Percentiles rank a stretch among this genome's conserved stretches.
Conservation (phyloP, 495 filamentous ascomycete genomes). For the Neurospora sp. region DNA sequence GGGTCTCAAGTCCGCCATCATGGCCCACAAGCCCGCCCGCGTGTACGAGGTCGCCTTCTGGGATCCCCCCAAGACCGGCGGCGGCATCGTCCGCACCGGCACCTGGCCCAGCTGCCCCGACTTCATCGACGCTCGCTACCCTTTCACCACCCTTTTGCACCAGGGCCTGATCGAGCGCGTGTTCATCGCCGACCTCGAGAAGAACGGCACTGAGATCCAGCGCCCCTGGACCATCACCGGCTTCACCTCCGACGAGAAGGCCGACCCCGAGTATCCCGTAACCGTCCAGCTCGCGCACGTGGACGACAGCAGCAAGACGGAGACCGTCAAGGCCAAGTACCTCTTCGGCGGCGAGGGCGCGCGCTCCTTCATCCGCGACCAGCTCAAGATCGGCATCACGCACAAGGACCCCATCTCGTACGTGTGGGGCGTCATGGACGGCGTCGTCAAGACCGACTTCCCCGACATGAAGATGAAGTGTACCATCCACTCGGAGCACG, state of each 20-base stretch:
- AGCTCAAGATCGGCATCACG: slow-evolving; percentile 53
- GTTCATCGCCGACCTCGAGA: slow-evolving; percentile 56
- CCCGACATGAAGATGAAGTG: slow-evolving; percentile 88
- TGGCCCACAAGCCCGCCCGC: slow-evolving; percentile 59
- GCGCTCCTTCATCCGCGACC: slow-evolving; percentile 47
- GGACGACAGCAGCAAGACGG: slow-evolving; percentile 59
- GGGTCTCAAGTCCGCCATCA: slow-evolving; percentile 62
- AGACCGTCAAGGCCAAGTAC: slow-evolving; percentile 47
- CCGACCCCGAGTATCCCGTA: slow-evolving; percentile 50
- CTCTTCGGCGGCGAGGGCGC: slow-evolving; percentile 53
- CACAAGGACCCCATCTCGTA: slow-evolving; percentile 54
- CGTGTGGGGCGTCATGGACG: slow-evolving; percentile 72
- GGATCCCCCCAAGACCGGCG: slow-evolving; percentile 48
- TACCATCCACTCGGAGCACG: slow-evolving; percentile 59
- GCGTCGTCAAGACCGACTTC: slow-evolving; percentile 65
- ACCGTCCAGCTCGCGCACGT: slow-evolving; percentile 63
- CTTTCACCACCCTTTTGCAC: slow-evolving; percentile 65
- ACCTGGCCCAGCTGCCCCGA: slow-evolving; percentile 64
- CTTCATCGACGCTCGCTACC: slow-evolving; percentile 65
- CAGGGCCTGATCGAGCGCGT: slow-evolving; percentile 67
- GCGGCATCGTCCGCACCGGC: slow-evolving; percentile 55
- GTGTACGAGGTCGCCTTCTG: slow-evolving; percentile 75
- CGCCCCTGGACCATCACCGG: slow-evolving; percentile 51
- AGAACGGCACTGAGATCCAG: slow-evolving; percentile 46
- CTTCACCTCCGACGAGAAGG: slow-evolving; percentile 49